Conservation (phyloP, 495 filamentous ascomycete species). For the Trichoderma orchidacearum region DNA sequence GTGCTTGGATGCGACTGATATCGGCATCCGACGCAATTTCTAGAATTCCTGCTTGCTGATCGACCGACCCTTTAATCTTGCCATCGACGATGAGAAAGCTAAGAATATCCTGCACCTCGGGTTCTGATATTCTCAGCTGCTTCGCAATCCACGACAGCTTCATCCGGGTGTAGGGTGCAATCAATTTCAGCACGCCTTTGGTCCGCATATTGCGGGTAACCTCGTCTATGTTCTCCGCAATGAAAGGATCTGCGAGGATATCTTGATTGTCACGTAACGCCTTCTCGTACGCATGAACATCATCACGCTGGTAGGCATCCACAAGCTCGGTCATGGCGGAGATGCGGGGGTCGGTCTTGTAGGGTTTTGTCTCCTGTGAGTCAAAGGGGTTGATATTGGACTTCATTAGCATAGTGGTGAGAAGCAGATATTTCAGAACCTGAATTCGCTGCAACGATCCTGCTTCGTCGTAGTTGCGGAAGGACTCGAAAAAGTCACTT, state of each 20-base stretch:
- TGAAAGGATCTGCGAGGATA: conserved; percentile 83
- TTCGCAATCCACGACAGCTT: conserved; percentile 72
- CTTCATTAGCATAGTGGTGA: conserved; percentile 97
- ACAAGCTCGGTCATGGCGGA: conserved; percentile 95
- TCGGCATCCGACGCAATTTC: conserved; percentile 66
- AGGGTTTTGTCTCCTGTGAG: conserved; percentile 98
- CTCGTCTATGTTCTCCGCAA: conserved; percentile 97
- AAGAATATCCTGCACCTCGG: conserved; percentile 86
- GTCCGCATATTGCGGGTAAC: conserved; percentile 97
- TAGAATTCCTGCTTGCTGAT: conserved; percentile 73
- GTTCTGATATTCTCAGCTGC: conserved; percentile 66
- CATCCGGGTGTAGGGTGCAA: conserved; percentile 91
- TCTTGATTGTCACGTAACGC: conserved; percentile 83
- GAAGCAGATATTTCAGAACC: conserved; percentile 90
- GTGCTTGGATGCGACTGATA: conserved; percentile 55
- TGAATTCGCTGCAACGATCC: conserved; percentile 93
- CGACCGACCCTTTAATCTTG: conserved; percentile 74
- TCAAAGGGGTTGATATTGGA: conserved; percentile 99
- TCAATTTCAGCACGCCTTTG: conserved; percentile 84
- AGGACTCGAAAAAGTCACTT: conserved; percentile 96
- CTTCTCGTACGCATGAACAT: conserved; percentile 81
- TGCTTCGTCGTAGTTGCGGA: conserved; percentile 97
- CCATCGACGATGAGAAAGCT: conserved; percentile 85
- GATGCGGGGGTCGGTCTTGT: conserved; percentile 89
- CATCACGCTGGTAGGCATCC: conserved; percentile 90